Evolutionary conservation across 2,329 filamentous ascomycete genomes (phyloP), one percentile per base, ranked within the genome.

Genomic region (Colletotrichum destructivum): DNA sequence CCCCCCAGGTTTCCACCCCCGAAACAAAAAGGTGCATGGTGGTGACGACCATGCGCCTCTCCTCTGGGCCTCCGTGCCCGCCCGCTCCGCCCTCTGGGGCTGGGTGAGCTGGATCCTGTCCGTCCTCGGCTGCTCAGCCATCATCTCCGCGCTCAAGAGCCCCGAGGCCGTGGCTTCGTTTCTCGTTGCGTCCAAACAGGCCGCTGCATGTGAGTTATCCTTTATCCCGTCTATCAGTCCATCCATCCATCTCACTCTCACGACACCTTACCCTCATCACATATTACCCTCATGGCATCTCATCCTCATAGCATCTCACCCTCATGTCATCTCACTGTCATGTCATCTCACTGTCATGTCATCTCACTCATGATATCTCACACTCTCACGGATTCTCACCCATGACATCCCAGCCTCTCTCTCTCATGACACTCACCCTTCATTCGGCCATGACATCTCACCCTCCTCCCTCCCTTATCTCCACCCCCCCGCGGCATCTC

Each of bases 81-180:
- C 74, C 73, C 77, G 64, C 57, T 76, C 73, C 42, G 78, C 77
- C 76, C 38, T 79, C 72, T 81, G 80, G 81, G 81, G 81, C 73
- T 85, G 84, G 84, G 74, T 79, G 70, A 75, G 77, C 74, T 86
- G 84, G 84, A 76, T 81, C 74, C 72, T 80, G 66, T 86, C 84
- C 75, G 84, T 86, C 75, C 74, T 84, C 69, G 75, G 81, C 66
- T 78, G 78, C 70, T 81, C 81, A 56, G 77, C 76, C 57, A 52
- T 82, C 46, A 63, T 79, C 55, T 78, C 77, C 12, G 73, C 69
- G 47, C 46, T 76, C 49, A 73, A 69, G 54, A 74, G 62, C 47
- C 70, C 73, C 66, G 70, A 66, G 66, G 70, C 66, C 44, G 62
- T 71, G 21, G 62, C 51, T 49, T 61, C 66, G 38, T 62, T 72